These are phyloP conservation scores for Funneliformis geosporum DNA, from an alignment of 192 early-diverging fungal genomes.

Conservation along the genomic window DNA sequence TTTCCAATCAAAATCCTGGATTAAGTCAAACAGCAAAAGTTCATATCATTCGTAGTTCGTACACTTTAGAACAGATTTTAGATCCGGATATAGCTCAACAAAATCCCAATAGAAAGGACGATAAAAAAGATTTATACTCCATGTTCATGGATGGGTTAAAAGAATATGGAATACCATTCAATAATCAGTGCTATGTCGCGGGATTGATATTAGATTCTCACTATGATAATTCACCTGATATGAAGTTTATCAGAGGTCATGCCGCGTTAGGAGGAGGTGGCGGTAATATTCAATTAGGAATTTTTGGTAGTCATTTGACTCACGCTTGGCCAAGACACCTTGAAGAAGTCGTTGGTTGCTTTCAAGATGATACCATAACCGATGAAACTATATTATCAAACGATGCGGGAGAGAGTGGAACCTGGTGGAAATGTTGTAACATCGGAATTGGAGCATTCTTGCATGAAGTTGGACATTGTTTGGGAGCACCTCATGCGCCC, in stretches of 20 bases:
- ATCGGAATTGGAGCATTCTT: constrained; percentile 68
- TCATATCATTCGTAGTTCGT: constrained; percentile 51
- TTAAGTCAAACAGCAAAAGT: constrained; percentile 57
- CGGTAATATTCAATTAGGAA: constrained; percentile 54
- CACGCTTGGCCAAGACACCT: constrained; percentile 64
- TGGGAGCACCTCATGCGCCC: constrained; percentile 59
- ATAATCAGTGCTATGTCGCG: constrained; percentile 48
- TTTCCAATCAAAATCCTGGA: constrained; percentile 47
- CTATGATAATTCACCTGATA: constrained; percentile 48
- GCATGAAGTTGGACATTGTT: constrained; percentile 70
- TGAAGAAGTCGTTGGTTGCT: constrained; percentile 58
- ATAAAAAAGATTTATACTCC: constrained; percentile 48
- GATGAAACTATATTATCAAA: constrained; percentile 61
- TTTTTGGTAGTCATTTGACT: constrained; percentile 69
- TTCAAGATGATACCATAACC: constrained; percentile 57
- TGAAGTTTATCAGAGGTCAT: constrained; percentile 57
- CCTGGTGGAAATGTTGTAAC: constrained; percentile 64
- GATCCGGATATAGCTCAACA: constrained; percentile 64
- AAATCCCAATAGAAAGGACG: constrained; percentile 41
- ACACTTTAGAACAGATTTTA: constrained; percentile 54
- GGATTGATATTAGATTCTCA: constrained; percentile 61
- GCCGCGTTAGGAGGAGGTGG: constrained; percentile 65
- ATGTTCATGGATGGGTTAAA: constrained; percentile 52
- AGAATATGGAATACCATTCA: constrained; percentile 52
- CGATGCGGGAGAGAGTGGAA: constrained; percentile 59